Evolutionary conservation across 352 stramenopile species (phyloP).

Genomic region (Plasmopara viticola): DNA sequence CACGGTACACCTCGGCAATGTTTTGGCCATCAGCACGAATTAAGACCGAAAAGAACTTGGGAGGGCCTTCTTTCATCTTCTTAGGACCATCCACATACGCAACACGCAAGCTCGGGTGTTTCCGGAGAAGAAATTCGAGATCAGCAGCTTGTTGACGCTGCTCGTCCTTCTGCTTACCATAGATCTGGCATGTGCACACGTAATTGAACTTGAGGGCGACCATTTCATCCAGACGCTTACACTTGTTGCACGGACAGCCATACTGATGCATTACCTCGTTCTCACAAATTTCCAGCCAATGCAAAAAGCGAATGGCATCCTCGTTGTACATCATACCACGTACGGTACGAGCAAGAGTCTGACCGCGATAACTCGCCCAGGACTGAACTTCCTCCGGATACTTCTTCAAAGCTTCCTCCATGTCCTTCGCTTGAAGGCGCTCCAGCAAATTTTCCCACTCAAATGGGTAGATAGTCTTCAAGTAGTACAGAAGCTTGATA

Average conservation of each 20-base stretch:
- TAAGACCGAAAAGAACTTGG: conserved; percentile 81
- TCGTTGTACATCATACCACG: conserved; percentile 89
- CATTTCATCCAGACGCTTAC: conserved; percentile 76
- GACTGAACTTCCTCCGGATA: conserved; percentile 71
- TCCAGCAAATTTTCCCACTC: conserved; percentile 85
- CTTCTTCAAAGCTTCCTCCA: conserved; percentile 81
- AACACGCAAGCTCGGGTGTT: conserved; percentile 69
- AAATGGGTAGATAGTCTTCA: conserved; percentile 85
- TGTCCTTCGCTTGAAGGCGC: conserved; percentile 67
- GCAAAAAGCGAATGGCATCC: conserved; percentile 77
- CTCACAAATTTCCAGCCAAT: conserved; percentile 86
- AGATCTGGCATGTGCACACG: conserved; percentile 85
- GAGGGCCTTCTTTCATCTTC: conserved; percentile 81
- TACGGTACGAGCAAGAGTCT: conserved; percentile 76
- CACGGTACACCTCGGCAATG: conserved; percentile 77
- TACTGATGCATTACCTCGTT: conserved; percentile 82
- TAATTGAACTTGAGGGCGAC: conserved; percentile 88
- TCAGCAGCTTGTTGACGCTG: conserved; percentile 75
- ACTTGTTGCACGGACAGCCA: conserved; percentile 80
- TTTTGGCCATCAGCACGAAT: conserved; percentile 66
- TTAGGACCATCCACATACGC: conserved; percentile 83
- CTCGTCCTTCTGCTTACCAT: conserved; percentile 82
- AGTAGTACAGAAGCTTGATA: conserved; percentile 96
- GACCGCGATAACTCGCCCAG: conserved; percentile 81
- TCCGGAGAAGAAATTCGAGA: conserved; percentile 71